Conservation (phyloP, 2,329 filamentous ascomycete genomes). For the Tolypocladium album region DNA sequence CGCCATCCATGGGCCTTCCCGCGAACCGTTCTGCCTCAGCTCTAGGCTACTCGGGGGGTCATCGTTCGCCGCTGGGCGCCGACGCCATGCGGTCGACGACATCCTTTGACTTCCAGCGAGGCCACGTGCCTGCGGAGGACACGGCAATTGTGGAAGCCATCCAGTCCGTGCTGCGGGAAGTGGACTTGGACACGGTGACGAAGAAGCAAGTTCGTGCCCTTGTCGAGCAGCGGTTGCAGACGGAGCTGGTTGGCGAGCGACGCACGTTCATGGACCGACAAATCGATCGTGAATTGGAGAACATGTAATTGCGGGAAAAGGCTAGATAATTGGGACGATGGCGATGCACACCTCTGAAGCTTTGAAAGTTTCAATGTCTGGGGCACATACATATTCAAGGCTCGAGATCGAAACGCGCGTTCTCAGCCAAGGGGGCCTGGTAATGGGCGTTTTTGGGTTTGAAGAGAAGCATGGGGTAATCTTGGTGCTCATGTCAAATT, state of each 20-base stretch:
- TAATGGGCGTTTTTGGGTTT: background rate
- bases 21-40: constrained; percentile 30
- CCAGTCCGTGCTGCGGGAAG: constrained; percentile 69
- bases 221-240: constrained; percentile 88
- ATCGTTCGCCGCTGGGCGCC: constrained; percentile 32
- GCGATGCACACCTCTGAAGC: background rate
- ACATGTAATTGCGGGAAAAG: constrained; percentile 55
- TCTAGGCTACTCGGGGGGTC: constrained; percentile 36
- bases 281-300: constrained; percentile 88
- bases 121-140: constrained; percentile 61
- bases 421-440: background rate
- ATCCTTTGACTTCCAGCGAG: constrained; percentile 52
- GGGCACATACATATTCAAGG: background rate
- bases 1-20: constrained; percentile 27
- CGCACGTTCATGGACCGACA: constrained; percentile 82
- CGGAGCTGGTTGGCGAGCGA: constrained; percentile 75
- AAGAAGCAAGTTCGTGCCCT: constrained; percentile 94
- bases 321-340: background rate
- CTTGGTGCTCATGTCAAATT: background rate
- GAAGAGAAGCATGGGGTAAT: background rate
- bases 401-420: background rate
- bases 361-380: background rate
- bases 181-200: constrained; percentile 92
- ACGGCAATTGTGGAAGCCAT: constrained; percentile 74
- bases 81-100: constrained; percentile 37